Evolutionary conservation across 805 yeast genomes (phyloP), one percentile per base, ranked within the genome.

Genomic region (Saccharomyces jurei): DNA sequence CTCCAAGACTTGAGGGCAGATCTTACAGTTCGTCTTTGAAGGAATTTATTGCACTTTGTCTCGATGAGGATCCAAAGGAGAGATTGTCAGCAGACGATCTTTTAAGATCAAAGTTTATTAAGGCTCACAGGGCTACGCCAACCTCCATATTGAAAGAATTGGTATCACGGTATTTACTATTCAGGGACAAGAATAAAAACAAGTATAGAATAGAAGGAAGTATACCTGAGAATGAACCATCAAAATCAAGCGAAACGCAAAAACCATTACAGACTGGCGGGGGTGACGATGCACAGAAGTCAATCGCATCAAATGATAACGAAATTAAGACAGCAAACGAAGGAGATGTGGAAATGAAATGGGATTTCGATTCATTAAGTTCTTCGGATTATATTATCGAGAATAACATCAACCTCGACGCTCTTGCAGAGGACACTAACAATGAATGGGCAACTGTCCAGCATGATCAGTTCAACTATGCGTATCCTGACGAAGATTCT

Each of bases 1-100:
- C 99, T 4, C 96, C 99, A 3, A 78, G 99, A 57, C 74, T 94
- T 54, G 99, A 94, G 67, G 98, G 98, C 6, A 75, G 91, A 52
- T 88, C 84, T 56, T 89, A 88, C 67, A 81, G 96, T 0, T 68
- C 87, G 0, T 70, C 78, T 1, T 73, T 94, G 54, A 94, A 91
- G 63, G 98, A 94, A 67, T 81, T 89, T 54, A 84, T 95, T 52
- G 97, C 99, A 0, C 73, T 86, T 49, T 92, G 98, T 71, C 76
- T 94, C 47, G 98, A 95, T 68, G 99, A 95, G 69, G 88, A 87
- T 55, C 96, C 98, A 0, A 85, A 82, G 14, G 95, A 88, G 64
- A 77, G 99, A 61, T 87, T 92, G 0, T 75, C 81, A 48, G 97
- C 98, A 1, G 97, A 89, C 49, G 96, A 87, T 46, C 72, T 94